A percentile compares a stretch with the other conserved stretches of the same genome.
These are phyloP conservation scores for Rhexocercosporidium sp. DNA, from an alignment of 2,329 filamentous ascomycete genomes.

Conservation along the genomic window DNA sequence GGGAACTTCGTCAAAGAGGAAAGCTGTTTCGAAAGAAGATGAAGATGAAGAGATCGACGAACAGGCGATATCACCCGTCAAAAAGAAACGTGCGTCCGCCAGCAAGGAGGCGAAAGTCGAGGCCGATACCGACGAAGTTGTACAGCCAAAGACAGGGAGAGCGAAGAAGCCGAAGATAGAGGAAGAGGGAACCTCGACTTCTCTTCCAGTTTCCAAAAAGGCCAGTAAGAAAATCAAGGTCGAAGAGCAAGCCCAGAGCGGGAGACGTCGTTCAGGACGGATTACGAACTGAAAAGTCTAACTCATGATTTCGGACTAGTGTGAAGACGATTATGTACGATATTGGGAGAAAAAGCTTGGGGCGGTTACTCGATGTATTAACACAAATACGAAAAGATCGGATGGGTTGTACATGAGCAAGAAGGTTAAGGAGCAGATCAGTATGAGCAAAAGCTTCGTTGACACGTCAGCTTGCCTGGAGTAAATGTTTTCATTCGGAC, in stretches of 20 bases:
- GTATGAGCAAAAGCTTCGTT: neutral
- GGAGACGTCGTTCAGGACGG: constrained; percentile 24
- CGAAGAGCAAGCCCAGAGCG: neutral
- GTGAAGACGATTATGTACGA: constrained; percentile 5
- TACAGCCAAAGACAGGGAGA: constrained; percentile 3
- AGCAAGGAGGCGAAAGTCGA: neutral
- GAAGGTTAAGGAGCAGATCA: neutral
- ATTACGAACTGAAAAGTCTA: constrained; percentile 13
- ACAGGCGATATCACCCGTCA: neutral
- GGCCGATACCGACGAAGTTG: neutral
- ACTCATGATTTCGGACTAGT: neutral
- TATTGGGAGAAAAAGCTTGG: neutral
- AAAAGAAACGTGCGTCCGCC: neutral
- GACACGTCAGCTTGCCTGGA: neutral
- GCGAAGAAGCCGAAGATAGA: constrained; percentile 6
- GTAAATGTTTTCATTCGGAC: neutral
- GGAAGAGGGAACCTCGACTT: neutral
- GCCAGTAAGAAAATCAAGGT: constrained; percentile 10
- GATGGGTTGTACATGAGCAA: neutral
- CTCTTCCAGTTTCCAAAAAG: constrained; percentile 6
- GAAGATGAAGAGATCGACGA: constrained; percentile 4
- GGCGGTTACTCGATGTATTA: neutral
- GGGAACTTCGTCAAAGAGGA: constrained; percentile 42
- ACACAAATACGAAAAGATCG: neutral
- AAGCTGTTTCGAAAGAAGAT: constrained; percentile 8